Percentiles rank a stretch among this genome's conserved stretches.
Conservation (phyloP, 75 land plant species). For the Pinus taeda region DNA sequence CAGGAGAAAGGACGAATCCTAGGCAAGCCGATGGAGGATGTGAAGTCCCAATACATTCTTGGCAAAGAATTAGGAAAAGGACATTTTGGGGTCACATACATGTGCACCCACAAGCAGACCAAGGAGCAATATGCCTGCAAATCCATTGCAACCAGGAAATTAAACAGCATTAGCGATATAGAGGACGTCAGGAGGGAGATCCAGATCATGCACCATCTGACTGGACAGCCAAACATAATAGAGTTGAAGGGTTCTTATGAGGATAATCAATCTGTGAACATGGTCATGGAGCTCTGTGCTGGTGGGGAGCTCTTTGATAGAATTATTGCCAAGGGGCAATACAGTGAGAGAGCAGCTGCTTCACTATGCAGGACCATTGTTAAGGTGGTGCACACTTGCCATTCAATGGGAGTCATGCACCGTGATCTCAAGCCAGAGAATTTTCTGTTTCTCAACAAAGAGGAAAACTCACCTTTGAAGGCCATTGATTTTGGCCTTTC, state of each 20-base stretch:
- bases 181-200: constrained; percentile 20
- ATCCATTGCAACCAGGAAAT: constrained; percentile 48
- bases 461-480: constrained; percentile 54
- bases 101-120: constrained; percentile 39
- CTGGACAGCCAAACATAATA: constrained; percentile 54
- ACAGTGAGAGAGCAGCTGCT: constrained; percentile 61
- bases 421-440: constrained; percentile 72
- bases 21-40: constrained; percentile 50
- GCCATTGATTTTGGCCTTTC: constrained; percentile 67
- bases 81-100: constrained; percentile 64
- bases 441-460: constrained; percentile 37
- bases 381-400: constrained; percentile 52
- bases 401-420: constrained; percentile 65
- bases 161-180: constrained; percentile 32
- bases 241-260: constrained; percentile 53
- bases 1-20: constrained; percentile 39
- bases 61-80: constrained; percentile 68
- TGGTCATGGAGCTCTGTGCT: constrained; percentile 66
- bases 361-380: constrained; percentile 45
- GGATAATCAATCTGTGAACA: constrained; percentile 45
- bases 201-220: constrained; percentile 64
- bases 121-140: constrained; percentile 47
- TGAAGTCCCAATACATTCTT: constrained; percentile 25
- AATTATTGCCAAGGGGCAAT: constrained; percentile 59
- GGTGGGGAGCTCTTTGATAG: constrained; percentile 71